phyloP scores from a whole-genome alignment of 2,329 filamentous ascomycete species.

The Tolypocladium sp. region DNA sequence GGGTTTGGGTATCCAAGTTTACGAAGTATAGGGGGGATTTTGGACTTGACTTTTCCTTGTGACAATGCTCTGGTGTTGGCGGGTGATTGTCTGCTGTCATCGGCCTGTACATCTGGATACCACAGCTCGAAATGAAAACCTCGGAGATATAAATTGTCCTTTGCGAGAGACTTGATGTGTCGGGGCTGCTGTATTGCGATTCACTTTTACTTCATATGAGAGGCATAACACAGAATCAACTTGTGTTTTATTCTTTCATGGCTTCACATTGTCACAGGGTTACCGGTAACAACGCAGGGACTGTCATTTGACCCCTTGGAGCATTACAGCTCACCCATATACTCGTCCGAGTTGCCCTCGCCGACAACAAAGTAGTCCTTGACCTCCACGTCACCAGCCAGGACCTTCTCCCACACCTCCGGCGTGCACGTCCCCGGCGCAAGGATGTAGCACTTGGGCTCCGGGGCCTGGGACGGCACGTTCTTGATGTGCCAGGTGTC shows the following conservation, averaged over 20 bases:
- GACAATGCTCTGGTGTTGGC: not conserved
- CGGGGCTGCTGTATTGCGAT: no score
- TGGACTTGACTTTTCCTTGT: not conserved
- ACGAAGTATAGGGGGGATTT: not conserved
- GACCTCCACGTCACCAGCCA: constrained; percentile 40
- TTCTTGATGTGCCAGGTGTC: constrained; percentile 52
- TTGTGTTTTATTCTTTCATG: no score
- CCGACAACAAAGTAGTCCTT: constrained; percentile 24
- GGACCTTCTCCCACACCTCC: constrained; percentile 42
- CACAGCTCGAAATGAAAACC: not conserved
- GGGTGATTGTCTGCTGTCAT: not conserved
- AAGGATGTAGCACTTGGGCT: constrained; percentile 50
- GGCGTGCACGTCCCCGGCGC: constrained; percentile 45
- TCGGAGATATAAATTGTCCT: not conserved
- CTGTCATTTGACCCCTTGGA: not conserved
- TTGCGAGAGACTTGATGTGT: not conserved
- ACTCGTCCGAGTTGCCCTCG: not conserved
- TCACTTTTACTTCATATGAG: no score
- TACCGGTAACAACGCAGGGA: no score
- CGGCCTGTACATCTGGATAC: not conserved
- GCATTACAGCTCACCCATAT: not conserved
- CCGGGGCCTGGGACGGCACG: constrained; percentile 34
- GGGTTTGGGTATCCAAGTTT: not conserved
- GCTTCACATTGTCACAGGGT: no score
- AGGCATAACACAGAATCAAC: no score